Conservation (phyloP, 441 rosid genomes). For the Jatropha podagrica region DNA sequence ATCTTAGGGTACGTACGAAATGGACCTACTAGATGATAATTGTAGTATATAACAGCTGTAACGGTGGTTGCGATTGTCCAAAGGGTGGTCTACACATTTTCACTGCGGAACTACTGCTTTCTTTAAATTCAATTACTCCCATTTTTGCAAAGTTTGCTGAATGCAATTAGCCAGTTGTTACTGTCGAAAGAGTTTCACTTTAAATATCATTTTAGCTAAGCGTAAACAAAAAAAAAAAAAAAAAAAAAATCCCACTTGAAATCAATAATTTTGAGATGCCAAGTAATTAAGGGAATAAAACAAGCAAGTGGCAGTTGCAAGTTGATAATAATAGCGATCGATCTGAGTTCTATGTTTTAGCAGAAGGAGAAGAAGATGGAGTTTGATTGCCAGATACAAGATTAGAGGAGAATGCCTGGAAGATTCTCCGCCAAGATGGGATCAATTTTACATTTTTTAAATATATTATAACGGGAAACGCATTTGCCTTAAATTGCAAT, state of each 20-base stretch:
- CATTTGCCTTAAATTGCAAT: neutral
- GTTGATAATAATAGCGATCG: neutral
- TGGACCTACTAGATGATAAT: conserved; percentile 14
- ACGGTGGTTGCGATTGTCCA: conserved; percentile 28
- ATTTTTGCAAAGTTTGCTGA: neutral
- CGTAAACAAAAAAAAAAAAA: neutral
- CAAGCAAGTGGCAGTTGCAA: neutral
- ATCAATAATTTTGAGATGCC: neutral
- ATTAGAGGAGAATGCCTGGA: conserved; percentile 15
- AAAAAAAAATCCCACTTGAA: neutral
- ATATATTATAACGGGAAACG: neutral
- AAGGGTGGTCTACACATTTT: neutral
- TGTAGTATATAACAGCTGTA: conserved; percentile 32
- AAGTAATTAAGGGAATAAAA: neutral
- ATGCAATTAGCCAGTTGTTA: too few species aligned
- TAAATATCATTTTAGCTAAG: too few species aligned
- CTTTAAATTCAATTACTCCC: neutral
- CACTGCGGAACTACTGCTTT: neutral
- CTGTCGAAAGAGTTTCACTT: too few species aligned
- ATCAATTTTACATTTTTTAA: neutral
- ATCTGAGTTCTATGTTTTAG: neutral
- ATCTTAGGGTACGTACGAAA: conserved; percentile 3
- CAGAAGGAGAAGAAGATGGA: neutral
- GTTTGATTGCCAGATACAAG: neutral
- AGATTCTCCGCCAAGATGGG: conserved; percentile 16